Base-by-base conservation (phyloP, 164 flowering plant genomes). In the Liquidambar formosana region DNA sequence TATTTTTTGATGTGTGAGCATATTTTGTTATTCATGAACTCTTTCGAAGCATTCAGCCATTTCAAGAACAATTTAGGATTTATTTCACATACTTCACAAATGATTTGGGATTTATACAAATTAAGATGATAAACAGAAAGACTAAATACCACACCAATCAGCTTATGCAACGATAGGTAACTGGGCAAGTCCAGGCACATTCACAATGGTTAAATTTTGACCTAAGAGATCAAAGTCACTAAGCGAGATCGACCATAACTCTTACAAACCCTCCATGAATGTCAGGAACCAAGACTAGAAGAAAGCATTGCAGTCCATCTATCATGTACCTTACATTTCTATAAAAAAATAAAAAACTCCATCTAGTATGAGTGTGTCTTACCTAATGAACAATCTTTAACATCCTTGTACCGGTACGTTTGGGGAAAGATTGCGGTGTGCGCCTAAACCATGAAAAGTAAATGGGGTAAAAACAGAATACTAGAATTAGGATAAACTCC, bases 341-440 rank as follows among this genome's bases (percentile, higher is more conserved):
- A n/a, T n/a, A 15, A n/a, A 45, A 25, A 18, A 44, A 15, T 6
- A 21, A 19, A 63, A 43, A 6, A 38, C 14, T 61, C 6, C 48
- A 59, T 44, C 26, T 18, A 48, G 3, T 8, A 58, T 13, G 53
- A 58, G 19, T 19, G 70, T 44, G 13, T 18, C 86, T 76, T 67
- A 86, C 90, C 90, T 76, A 86, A 61, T 57, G 84, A 73, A 64
- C 65, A 59, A 79, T 86, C 90, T 27, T 60, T 15, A 3, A 4
- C n/a, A 25, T 84, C 64, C 25, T 10, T 64, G 75, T 76, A 76
- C 10, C 26, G 52, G 48, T 84, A 86, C 1, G 85, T 41, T 59
- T 63, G 16, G 4, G 90, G 90, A 70, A 86, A 86, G 23, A 86
- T 63, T 63, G 82, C 86, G 21, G 87, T 84, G 65, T 86, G 48